Evolutionary conservation across 2,329 filamentous ascomycete genomes (phyloP), one percentile per base, ranked within the genome.

Genomic region (Fusarium pseudoanthophilum): DNA sequence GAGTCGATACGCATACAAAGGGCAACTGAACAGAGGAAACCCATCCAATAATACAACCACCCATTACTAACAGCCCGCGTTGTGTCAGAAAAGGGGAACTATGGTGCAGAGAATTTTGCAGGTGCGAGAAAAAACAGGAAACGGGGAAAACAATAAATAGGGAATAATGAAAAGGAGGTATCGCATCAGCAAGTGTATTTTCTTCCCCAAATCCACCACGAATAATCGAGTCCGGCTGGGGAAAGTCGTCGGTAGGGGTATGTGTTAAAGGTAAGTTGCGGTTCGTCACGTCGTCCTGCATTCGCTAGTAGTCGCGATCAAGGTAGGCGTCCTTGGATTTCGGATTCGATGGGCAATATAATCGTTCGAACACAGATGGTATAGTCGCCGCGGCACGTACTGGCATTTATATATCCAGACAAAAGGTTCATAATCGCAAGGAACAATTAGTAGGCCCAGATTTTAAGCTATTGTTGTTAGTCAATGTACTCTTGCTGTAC

Each of bases 371-470:
- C 78, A 78, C 75, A 77, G 75, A 74, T 79, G 71, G 71, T 76
- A 71, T 77, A 75, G 69, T 74, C 69, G 72, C 69, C 72, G 69
- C 66, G 71, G 76, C 66, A 73, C 70, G 71, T 73, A 74, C 76
- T 78, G 72, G 77, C 72, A 72, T 79, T 77, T 74, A 63, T 77
- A 77, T 76, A 78, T 78, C 77, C 77, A 78, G 73, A 74, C 60
- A 70, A 75, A 75, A 74, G 69, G 64, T 73, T 79, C 67, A 71
- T 72, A 46, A 70, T 76, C 68, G 72, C 63, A 61, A 71, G 72
- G 71, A 67, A 69, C 34, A 60, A 76, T 84, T 92, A 93, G 86
- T 92, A 94, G 73, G 93, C 93, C 93, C 93, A 95, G 82, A 95
- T 91, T 89, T 95, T 95, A 83, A 95, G 92, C 93, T 95, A 73